Base-by-base conservation (phyloP, 2,329 filamentous ascomycete species). In the Helotiales sp. region DNA sequence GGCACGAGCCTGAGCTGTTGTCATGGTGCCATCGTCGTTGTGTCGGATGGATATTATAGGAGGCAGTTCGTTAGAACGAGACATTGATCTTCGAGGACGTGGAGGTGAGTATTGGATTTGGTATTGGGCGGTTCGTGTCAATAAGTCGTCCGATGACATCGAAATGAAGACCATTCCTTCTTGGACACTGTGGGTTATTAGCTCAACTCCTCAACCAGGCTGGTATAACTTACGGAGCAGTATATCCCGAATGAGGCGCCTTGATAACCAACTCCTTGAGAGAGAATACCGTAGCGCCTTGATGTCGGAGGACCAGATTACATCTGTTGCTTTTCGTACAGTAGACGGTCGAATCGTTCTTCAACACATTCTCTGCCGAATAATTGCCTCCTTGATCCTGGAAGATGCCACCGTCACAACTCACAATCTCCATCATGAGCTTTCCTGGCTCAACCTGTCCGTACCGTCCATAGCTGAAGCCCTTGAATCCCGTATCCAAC, bases 141-240 rank as follows among this genome's bases (percentile, higher is more conserved):
- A 75, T 1, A 95, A 77, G 59, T 95, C 87, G 64, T 96, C 86
- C 34, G 87, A 83, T 38, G 86, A 83, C 93, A 97, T 96, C 46
- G 90, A 84, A 27, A 98, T 82, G 69, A 97, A 97, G 1, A 98
- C 84, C 81, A 97, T 88, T 44, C 95, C 93, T 80, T 96, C 90
- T 73, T 93, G 88, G 53, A 96, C 87, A 54, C 90, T 93, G 22
- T 2, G 38, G 29, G 70, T 56, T 25, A 42, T 69, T 64, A 68
- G 60, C 52, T 55, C 54, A 40, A 13, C 8, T 10, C 15, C 2
- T 6, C 3, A 38, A 25, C 15, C 15, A 27, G n/a, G 25, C 22
- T 24, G 30, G n/a, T 33, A 9, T 24, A 57, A 84, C 90, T 74
- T 84, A 96, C 90, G 92, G 92, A 66, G 91, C 87, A 59, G 91